A percentile compares a stretch with the other conserved stretches of the same genome.
Evolutionary conservation across 208 protist species (phyloP).

Genomic region (Naegleria lovaniensis): DNA sequence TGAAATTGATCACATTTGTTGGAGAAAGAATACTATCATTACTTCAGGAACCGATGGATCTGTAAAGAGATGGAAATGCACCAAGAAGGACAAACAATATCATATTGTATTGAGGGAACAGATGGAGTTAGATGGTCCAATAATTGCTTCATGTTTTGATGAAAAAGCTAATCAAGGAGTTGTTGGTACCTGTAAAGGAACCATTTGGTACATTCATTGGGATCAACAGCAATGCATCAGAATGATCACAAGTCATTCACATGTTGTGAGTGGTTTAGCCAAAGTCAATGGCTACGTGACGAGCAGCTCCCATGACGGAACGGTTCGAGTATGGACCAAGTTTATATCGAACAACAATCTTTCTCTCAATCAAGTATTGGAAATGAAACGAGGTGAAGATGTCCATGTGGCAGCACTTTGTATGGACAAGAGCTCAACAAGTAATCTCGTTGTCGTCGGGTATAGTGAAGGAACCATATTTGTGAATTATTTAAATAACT

Average conservation of each 20-base stretch:
- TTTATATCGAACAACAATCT: background rate
- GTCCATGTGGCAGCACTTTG: background rate
- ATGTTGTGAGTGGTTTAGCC: background rate
- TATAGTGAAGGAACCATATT: background rate
- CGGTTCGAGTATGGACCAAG: background rate
- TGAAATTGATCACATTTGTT: background rate
- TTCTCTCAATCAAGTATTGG: background rate
- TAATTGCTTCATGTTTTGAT: background rate
- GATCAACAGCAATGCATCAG: background rate
- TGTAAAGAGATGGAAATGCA: background rate
- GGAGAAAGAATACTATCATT: background rate
- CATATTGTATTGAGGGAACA: background rate
- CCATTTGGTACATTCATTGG: background rate
- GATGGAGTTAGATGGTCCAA: background rate
- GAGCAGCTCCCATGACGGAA: background rate
- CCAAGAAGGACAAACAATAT: background rate
- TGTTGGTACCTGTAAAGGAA: background rate
- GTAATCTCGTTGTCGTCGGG: background rate
- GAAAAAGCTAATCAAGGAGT: background rate
- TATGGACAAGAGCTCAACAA: background rate
- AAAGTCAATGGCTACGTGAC: background rate
- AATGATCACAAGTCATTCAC: background rate
- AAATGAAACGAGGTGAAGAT: background rate
- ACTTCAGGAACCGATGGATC: background rate
- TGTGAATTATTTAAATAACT: background rate